These are phyloP conservation scores for Microbotryomycetes sp. DNA, from an alignment of 1,284 basidiomycete genomes.

Conservation along the genomic window DNA sequence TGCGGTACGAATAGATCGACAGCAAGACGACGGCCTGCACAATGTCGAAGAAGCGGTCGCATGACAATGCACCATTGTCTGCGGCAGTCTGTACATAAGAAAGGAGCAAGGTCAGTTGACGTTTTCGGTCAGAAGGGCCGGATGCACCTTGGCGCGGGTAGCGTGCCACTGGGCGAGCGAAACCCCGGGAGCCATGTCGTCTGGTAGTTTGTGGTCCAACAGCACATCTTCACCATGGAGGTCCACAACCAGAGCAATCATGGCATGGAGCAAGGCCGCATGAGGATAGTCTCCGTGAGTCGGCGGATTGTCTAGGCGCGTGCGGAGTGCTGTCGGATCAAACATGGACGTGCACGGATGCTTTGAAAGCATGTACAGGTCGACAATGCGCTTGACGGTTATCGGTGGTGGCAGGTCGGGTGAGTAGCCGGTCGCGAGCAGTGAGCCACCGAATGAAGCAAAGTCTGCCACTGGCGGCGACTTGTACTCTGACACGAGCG, in stretches of 20 bases:
- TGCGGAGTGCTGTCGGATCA: background rate
- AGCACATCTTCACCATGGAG: background rate
- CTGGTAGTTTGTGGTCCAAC: background rate
- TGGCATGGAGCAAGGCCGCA: background rate
- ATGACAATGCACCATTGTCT: background rate
- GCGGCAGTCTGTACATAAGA: background rate
- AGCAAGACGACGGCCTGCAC: background rate
- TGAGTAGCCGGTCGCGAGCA: background rate
- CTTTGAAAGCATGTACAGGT: background rate
- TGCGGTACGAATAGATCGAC: conserved; percentile 1
- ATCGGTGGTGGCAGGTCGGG: background rate
- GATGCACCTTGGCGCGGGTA: background rate
- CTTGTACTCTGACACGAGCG: background rate
- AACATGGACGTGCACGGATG: conserved; percentile 1
- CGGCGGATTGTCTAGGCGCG: background rate
- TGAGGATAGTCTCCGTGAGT: background rate
- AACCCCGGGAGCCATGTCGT: no score
- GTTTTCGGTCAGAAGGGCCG: background rate
- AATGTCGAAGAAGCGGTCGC: conserved; percentile 1
- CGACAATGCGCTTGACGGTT: background rate
- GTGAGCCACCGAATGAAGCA: no score
- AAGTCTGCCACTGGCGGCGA: background rate
- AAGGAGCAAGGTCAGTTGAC: background rate
- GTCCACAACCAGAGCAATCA: background rate
- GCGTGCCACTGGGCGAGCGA: background rate